Evolutionary conservation across 2,329 filamentous ascomycete genomes (phyloP), one percentile per base, ranked within the genome.

Genomic region (Orbilia quercus): DNA sequence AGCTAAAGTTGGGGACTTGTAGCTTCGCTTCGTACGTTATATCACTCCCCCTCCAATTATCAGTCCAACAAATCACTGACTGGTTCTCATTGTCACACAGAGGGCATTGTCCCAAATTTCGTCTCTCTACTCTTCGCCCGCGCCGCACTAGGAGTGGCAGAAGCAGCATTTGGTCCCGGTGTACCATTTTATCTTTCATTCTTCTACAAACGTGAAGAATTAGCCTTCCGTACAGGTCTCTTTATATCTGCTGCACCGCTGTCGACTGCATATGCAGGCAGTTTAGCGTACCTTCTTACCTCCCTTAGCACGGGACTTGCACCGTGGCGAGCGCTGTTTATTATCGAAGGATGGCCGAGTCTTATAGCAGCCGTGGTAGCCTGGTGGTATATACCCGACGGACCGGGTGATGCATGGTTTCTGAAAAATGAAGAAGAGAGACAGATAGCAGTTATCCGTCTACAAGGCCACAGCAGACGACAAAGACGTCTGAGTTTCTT

Each of bases 171-270:
- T 75, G 80, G 79, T 36, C 79, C 79, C 6, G 87, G 87, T 1
- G 84, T 89, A 38, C 87, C 87, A 0, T 86, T 87, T 70, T 89
- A 88, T 76, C 80, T 89, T 31, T 87, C 86, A 14, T 88, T 88
- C 80, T 89, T 89, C 80, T 89, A 86, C 79, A 85, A 84, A 77
- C 80, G 86, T 36, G 82, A 86, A 47, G 94, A 98, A 80, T 83
- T 97, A 34, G 94, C 93, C 0, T 89, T 95, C 73, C 84, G 93
- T 38, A 95, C 91, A 0, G 93, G 92, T 20, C 85, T 96, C 1
- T 96, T 96, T 81, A 89, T 97, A 60, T 92, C 91, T 0, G 93
- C 80, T 9, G 87, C 88, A 0, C 88, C 89, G 0, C 84, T 96
- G 2, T 91, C 92, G 1, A 95, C 91, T 44, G 89, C 88, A 1